Conservation (phyloP, 2,329 filamentous ascomycete genomes). For the Truncatella angustata region DNA sequence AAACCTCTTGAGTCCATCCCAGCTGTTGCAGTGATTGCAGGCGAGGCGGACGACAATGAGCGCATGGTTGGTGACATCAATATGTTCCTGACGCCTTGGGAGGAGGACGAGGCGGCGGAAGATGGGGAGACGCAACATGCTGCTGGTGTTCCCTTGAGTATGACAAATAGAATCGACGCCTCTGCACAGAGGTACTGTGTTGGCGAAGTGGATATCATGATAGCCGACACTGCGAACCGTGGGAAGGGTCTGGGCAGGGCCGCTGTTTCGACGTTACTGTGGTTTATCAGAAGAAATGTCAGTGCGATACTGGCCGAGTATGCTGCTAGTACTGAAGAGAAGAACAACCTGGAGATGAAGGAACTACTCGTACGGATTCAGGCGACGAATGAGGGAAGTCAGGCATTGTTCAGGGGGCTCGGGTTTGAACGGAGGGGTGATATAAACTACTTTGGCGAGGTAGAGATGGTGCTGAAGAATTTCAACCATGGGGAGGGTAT, state of each 20-base stretch:
- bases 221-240: constrained; percentile 22
- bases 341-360: constrained; percentile 32
- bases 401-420: constrained; percentile 48
- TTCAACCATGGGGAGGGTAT: constrained; percentile 16
- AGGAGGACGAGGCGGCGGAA: constrained; percentile 43
- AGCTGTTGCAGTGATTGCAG: constrained; percentile 27
- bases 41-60: constrained; percentile 50
- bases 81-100: constrained; percentile 68
- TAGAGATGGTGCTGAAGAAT: constrained; percentile 45
- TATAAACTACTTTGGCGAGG: constrained; percentile 60
- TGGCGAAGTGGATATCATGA: constrained; percentile 33
- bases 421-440: constrained; percentile 51
- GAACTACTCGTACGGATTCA: constrained; percentile 59
- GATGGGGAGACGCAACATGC: constrained; percentile 19
- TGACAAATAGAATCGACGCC: constrained; percentile 44
- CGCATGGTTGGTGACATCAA: constrained; percentile 75
- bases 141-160: constrained; percentile 56
- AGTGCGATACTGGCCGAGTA: constrained; percentile 58
- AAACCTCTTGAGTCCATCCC: constrained; percentile 35
- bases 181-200: constrained; percentile 28
- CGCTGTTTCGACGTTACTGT: constrained; percentile 65
- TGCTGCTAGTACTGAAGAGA: neutral
- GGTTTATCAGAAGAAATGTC: constrained; percentile 61
- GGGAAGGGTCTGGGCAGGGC: constrained; percentile 22
- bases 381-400: constrained; percentile 50